Conservation (phyloP, 2,329 filamentous ascomycete species). For the Mycosphaerelloides madeirae region DNA sequence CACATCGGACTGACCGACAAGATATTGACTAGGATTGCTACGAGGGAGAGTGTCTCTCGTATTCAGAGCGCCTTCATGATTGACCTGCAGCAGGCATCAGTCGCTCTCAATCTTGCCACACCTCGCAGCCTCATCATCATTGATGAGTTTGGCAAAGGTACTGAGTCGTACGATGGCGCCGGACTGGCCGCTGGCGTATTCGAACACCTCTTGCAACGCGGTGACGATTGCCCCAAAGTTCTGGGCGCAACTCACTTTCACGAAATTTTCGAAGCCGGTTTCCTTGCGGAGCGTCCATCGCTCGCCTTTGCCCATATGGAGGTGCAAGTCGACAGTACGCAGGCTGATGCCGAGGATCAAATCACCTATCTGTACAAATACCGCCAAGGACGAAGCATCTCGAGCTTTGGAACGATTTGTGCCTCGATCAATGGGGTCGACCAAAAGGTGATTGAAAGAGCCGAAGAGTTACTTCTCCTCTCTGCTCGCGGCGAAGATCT, state of each 20-base stretch:
- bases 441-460: constrained; percentile 64
- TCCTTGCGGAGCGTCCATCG: constrained; percentile 48
- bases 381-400: constrained; percentile 61
- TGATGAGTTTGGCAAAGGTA: constrained; percentile 82
- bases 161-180: constrained; percentile 59
- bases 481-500: constrained; percentile 71
- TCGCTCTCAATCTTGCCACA: constrained; percentile 71
- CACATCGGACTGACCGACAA: constrained; percentile 85
- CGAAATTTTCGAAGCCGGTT: constrained; percentile 66
- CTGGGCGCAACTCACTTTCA: constrained; percentile 62
- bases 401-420: constrained; percentile 81
- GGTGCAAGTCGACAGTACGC: constrained; percentile 55
- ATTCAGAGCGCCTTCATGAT: constrained; percentile 68
- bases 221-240: constrained; percentile 52
- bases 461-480: constrained; percentile 66
- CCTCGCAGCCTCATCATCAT: constrained; percentile 76
- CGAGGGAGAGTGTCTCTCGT: constrained; percentile 62
- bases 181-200: constrained; percentile 60
- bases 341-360: constrained; percentile 53
- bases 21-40: constrained; percentile 80
- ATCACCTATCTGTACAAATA: constrained; percentile 34
- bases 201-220: constrained; percentile 51
- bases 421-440: constrained; percentile 84
- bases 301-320: constrained; percentile 68
- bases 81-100: constrained; percentile 80